Evolutionary conservation across 2,329 filamentous ascomycete species (phyloP).

Genomic region (Penicillium sclerotigenum): DNA sequence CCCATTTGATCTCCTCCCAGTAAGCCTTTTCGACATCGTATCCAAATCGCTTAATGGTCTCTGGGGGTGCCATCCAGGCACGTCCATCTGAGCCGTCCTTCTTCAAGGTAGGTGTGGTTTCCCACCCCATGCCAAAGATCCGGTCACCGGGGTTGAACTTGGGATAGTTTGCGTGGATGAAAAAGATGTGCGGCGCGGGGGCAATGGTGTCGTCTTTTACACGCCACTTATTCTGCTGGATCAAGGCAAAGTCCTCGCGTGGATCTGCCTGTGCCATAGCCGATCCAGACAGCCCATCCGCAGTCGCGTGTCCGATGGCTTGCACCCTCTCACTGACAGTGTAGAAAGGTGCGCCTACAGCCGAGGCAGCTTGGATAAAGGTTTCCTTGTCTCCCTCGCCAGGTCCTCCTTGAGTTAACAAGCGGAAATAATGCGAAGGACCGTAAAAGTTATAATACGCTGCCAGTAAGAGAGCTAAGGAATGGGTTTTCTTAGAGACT

Average conservation of each 20-base stretch:
- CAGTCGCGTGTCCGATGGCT: conserved; percentile 33
- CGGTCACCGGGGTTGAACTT: conserved; percentile 43
- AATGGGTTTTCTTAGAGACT: conserved; percentile 38
- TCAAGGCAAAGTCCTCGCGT: conserved; percentile 36
- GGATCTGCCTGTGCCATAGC: conserved; percentile 42
- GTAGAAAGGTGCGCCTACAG: conserved; percentile 35
- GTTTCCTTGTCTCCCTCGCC: conserved; percentile 43
- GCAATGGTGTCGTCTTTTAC: conserved; percentile 33
- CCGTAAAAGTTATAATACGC: conserved; percentile 41
- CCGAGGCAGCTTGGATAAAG: conserved; percentile 36
- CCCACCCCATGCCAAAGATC: conserved; percentile 39
- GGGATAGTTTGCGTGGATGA: conserved; percentile 43
- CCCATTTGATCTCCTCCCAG: conserved; percentile 43
- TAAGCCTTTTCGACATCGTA: conserved; percentile 40
- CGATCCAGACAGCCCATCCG: conserved; percentile 31
- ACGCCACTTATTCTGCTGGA: conserved; percentile 33
- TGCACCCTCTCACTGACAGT: conserved; percentile 37
- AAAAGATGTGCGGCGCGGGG: conserved; percentile 35
- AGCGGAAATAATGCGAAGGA: conserved; percentile 38
- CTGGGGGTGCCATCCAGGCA: conserved; percentile 37
- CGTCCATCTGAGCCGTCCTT: conserved; percentile 36
- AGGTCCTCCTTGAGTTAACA: conserved; percentile 39
- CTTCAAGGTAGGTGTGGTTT: conserved; percentile 37
- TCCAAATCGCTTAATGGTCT: conserved; percentile 37
- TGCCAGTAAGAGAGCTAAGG: conserved; percentile 34